These are phyloP conservation scores for Tilletia walkeri DNA, from an alignment of 1,284 basidiomycete species.

Conservation along the genomic window DNA sequence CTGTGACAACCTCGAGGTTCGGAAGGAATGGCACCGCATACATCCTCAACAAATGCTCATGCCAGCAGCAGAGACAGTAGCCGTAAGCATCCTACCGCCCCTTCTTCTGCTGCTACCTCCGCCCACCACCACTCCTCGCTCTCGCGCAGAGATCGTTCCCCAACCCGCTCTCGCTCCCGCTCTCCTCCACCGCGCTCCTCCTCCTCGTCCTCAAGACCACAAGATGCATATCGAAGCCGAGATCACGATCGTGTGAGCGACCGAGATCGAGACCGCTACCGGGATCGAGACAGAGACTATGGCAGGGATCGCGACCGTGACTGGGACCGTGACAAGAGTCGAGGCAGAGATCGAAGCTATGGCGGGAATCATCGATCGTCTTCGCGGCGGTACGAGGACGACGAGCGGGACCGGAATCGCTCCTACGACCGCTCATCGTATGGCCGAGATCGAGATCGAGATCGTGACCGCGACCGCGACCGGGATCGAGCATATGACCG, in stretches of 20 bases:
- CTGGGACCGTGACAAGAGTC: slow-evolving; percentile 26
- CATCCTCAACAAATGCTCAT: background rate
- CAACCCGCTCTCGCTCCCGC: slow-evolving; percentile 1
- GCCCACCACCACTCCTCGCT: slow-evolving; percentile 25
- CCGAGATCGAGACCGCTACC: slow-evolving; percentile 12
- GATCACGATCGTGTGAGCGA: slow-evolving; percentile 1
- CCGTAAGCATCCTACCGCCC: slow-evolving; percentile 40
- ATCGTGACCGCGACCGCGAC: slow-evolving; percentile 2
- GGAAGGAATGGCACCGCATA: slow-evolving; percentile 2
- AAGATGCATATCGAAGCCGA: background rate
- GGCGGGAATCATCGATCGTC: slow-evolving; percentile 16
- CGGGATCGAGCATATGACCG: background rate
- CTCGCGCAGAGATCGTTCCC: slow-evolving; percentile 29
- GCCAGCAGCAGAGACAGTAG: slow-evolving; percentile 19
- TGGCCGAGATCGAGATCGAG: background rate
- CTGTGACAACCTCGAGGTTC: background rate
- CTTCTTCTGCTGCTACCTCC: slow-evolving; percentile 36
- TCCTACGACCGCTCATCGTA: background rate
- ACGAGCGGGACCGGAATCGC: background rate
- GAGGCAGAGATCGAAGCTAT: slow-evolving; percentile 23
- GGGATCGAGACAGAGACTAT: slow-evolving; percentile 19
- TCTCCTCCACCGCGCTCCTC: slow-evolving; percentile 3
- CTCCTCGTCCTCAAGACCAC: background rate
- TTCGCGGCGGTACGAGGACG: slow-evolving; percentile 10
- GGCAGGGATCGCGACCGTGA: slow-evolving; percentile 21